Conservation (phyloP, 2,329 filamentous ascomycete species). For the Penicillium sp. region DNA sequence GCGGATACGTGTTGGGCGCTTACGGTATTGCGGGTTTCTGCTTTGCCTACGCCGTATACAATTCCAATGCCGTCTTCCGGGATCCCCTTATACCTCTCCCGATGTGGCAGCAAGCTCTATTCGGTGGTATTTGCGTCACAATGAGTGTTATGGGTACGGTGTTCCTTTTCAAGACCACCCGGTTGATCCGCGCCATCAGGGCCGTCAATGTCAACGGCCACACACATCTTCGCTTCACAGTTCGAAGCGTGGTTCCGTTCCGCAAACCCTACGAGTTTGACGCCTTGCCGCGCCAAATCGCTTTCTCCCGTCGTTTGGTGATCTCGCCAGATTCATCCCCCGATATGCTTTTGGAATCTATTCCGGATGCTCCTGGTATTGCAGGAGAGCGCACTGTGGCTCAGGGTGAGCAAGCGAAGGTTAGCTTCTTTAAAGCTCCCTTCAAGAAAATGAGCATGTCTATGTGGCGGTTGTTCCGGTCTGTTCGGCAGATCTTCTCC, state of each 20-base stretch:
- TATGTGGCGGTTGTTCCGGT: too few species aligned
- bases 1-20: constrained; percentile 53
- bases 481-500: constrained; percentile 35
- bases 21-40: constrained; percentile 50
- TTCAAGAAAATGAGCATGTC: too few species aligned
- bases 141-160: constrained; percentile 54
- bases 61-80: constrained; percentile 45
- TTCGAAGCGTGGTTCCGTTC: constrained; percentile 34
- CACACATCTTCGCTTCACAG: constrained; percentile 28
- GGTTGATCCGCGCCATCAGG: constrained; percentile 52
- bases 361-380: too few species aligned
- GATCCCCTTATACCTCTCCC: constrained; percentile 46
- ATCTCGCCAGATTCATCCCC: too few species aligned
- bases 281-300: too few species aligned
- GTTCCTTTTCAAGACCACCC: constrained; percentile 50
- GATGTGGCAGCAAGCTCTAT: constrained; percentile 51
- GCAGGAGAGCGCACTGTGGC: too few species aligned
- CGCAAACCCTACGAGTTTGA: constrained; percentile 29
- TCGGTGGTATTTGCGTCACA: constrained; percentile 50
- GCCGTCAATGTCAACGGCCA: constrained; percentile 37
- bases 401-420: too few species aligned
- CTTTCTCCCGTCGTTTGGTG: constrained; percentile 22
- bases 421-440: too few species aligned
- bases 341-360: too few species aligned
- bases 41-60: constrained; percentile 45